Base-by-base conservation (phyloP, 2,329 filamentous ascomycete species). In the Cercospora nicotianae region DNA sequence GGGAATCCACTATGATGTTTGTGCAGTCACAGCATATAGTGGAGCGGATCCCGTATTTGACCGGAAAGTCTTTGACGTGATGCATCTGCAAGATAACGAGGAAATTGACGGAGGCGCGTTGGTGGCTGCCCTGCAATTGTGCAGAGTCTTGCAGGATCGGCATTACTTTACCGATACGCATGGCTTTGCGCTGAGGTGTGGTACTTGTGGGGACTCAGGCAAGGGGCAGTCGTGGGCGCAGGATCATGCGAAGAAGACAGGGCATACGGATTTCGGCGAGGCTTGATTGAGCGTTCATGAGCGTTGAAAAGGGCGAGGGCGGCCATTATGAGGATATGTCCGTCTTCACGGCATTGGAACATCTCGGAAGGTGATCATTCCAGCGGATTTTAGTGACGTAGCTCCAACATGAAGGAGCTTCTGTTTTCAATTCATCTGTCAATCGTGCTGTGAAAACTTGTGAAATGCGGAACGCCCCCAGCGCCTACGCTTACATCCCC, bases 161-260 rank as follows among this genome's bases (percentile, higher is more conserved):
- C 88, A 96, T 77, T 98, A 98, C 77, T 97, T 88, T 75, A 97
- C 94, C 0, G 93, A 97, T 77, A 96, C 93, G 0, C 87, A 91
- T 23, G 89, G 89, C 0, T 93, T 97, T 76, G 84, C 87, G 42
- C 86, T 97, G 67, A 88, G 85, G 75, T 98, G 94, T 78, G 92
- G 93, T 71, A 82, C 85, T 3, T 94, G 91, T 75, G 85, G 87
- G 2, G 88, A 87, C 84, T 85, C 89, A 18, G 89, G 91, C 0
- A 87, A 87, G 65, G 91, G 91, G 1, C 84, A 92, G 77, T 80
- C 81, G 51, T 87, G 85, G 65, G 88, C 90, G 1, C 81, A 85
- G 16, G 81, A 85, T 71, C 91, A 93, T 77, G 89, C 89, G 9
- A 80, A 83, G 55, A 78, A 83, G 66, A 90, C 88, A 0, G 86